Evolutionary conservation across 352 stramenopile genomes (phyloP).

Genomic region (Pythium grandisporangium): DNA sequence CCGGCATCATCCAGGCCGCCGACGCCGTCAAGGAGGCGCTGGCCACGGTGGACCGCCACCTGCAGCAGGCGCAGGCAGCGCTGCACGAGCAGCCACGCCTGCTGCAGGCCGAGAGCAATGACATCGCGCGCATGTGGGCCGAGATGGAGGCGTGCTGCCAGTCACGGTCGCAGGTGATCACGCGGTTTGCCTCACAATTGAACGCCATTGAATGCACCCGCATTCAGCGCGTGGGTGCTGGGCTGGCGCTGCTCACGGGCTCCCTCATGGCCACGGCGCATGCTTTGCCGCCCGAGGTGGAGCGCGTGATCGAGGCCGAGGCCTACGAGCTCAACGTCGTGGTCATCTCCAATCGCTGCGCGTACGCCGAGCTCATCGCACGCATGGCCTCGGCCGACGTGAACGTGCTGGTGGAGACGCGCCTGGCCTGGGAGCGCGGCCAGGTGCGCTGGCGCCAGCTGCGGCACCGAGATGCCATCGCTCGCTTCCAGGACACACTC

Average conservation of each 20-base stretch:
- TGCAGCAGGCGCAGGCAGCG: conserved; percentile 9
- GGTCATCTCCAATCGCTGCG: conserved; percentile 68
- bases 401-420: conserved; percentile 37
- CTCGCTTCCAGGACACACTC: conserved; percentile 45
- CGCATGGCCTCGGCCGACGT: conserved; percentile 61
- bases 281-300: conserved; percentile 49
- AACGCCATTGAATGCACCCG: conserved; percentile 46
- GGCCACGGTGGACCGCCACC: conserved; percentile 17
- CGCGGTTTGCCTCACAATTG: conserved; percentile 28
- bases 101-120: conserved; percentile 21
- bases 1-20: conserved; percentile 32
- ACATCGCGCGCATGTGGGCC: conserved; percentile 29
- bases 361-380: conserved; percentile 65
- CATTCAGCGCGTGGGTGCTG: conserved; percentile 24
- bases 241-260: conserved; percentile 33
- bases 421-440: conserved; percentile 57
- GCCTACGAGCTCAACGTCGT: conserved; percentile 74
- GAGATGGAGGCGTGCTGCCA: conserved; percentile 30
- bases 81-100: conserved; percentile 27
- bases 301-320: conserved; percentile 66
- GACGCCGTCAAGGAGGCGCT: conserved; percentile 57
- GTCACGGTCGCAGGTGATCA: conserved; percentile 28
- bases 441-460: conserved; percentile 60
- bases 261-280: conserved; percentile 59
- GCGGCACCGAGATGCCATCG: conserved; percentile 68